Base-by-base conservation (phyloP, 2,329 filamentous ascomycete species). In the Phialemonium atrogriseum region DNA sequence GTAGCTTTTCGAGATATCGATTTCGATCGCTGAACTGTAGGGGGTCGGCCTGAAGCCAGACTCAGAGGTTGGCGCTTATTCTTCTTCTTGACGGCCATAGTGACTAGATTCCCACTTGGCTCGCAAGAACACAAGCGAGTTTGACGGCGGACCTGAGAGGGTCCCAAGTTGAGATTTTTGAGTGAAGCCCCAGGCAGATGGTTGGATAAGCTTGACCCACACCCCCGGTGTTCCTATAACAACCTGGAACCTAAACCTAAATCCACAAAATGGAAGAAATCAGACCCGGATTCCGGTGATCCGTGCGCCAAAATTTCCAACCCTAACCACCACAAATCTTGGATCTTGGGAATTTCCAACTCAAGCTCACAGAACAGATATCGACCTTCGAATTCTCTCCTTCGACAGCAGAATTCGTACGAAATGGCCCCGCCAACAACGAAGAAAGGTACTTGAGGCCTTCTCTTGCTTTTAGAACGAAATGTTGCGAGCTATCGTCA, bases 1-100 rank as follows among this genome's bases (percentile, higher is more conserved):
- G 75, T 80, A 16, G 75, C 69, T 50, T 75, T 80, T 37, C 77
- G 69, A 4, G 77, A 76, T 45, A 82, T 77, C 5, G 75, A 70
- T 40, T 64, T 66, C 7, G 60, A 56, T 13, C 64, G 59, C 39
- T 67, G 69, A 20, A 62, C 53, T 2, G 63, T 66, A 8, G 76
- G 76, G 4, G 73, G 71, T n/a, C 77, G 66, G 10, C 75, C 70
- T 14, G 61, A 59, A 19, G 66, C 54, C 22, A 73, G 46, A 23
- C 59, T 69, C 43, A 66, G 72, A 5, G 54, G 38, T 10, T 30
- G 36, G 4, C 44, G 40, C 28, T 50, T 48, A 23, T 9, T 9
- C 13, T 59, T 58, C 32, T 60, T 67, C 50, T 66, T 73, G 28
- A 54, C 60, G 9, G 58, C 60, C 68, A 75, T 75, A 3, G 11